phyloP scores from a whole-genome alignment of 2,329 filamentous ascomycete genomes.

The Alternaria sp. region DNA sequence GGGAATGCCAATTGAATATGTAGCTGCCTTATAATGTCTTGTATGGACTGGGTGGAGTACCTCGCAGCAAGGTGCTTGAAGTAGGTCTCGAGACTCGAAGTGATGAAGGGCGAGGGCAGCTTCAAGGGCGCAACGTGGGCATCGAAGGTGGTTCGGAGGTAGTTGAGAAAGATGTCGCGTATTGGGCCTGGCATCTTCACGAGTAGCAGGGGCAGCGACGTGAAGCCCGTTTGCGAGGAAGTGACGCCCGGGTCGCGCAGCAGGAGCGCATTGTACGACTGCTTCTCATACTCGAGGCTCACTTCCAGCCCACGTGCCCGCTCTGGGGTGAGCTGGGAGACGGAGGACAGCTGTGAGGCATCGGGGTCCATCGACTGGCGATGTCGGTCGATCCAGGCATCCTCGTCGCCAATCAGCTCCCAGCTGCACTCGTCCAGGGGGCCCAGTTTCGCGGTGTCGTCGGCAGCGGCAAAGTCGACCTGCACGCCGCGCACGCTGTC shows the following conservation, averaged over 20 bases:
- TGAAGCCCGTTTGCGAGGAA: conserved; percentile 47
- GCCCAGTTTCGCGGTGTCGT: conserved; percentile 54
- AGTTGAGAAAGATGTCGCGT: conserved; percentile 57
- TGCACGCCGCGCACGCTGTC: conserved; percentile 56
- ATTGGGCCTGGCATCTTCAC: conserved; percentile 58
- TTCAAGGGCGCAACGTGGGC: conserved; percentile 54
- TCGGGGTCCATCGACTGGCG: conserved; percentile 42
- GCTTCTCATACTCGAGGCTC: conserved; percentile 57
- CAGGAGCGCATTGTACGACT: conserved; percentile 58
- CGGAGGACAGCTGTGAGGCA: conserved; percentile 33
- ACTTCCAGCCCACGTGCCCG: conserved; percentile 55
- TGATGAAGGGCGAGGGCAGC: conserved; percentile 54
- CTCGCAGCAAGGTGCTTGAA: conserved; percentile 63
- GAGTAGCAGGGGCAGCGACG: conserved; percentile 58
- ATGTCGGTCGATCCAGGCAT: conserved; percentile 48
- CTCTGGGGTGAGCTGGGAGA: conserved; percentile 15
- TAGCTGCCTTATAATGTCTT: conserved; percentile 41
- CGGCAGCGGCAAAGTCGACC: conserved; percentile 45
- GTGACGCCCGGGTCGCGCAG: conserved; percentile 48
- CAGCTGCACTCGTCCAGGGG: conserved; percentile 57
- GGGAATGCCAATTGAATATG: conserved; percentile 46
- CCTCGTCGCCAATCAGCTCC: conserved; percentile 51
- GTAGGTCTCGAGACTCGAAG: conserved; percentile 57
- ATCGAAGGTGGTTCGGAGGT: conserved; percentile 59
- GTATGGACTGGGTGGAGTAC: conserved; percentile 37